Evolutionary conservation across 2,329 filamentous ascomycete genomes (phyloP).

Genomic region (Blastomyces gilchristii): DNA sequence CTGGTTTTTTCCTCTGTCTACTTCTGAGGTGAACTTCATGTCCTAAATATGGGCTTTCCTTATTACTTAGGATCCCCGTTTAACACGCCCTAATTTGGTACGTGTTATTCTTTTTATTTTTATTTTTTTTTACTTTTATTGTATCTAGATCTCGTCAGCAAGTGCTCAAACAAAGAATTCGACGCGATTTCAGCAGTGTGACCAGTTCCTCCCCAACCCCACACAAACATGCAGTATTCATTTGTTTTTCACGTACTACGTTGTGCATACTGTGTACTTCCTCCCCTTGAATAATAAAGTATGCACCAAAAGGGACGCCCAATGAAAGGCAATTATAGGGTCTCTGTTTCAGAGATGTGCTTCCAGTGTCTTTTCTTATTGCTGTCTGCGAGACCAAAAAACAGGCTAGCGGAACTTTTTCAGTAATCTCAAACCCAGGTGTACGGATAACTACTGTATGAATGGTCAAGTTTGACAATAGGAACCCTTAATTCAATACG

Average conservation of each 20-base stretch:
- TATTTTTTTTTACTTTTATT: not conserved
- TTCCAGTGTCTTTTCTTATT: not conserved
- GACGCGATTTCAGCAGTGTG: constrained; percentile 1
- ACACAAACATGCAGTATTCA: not conserved
- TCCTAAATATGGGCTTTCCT: not conserved
- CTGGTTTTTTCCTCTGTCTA: not conserved
- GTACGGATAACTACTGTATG: not conserved
- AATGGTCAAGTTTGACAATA: not conserved
- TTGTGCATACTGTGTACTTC: not conserved
- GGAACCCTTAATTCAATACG: not conserved
- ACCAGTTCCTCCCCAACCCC: not conserved
- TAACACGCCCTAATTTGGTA: not conserved
- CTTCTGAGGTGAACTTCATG: not conserved
- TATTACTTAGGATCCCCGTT: not conserved
- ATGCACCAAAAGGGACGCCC: not conserved
- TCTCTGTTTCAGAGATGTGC: not conserved
- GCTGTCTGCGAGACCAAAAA: not conserved
- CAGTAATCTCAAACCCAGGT: not conserved
- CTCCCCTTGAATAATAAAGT: not conserved
- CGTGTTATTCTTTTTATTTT: no score
- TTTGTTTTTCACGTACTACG: not conserved
- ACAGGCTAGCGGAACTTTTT: not conserved
- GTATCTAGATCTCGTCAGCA: not conserved
- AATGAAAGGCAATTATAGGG: not conserved
- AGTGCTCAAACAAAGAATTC: not conserved